Conservation (phyloP, 2,329 filamentous ascomycete species). For the Nemania sp. region DNA sequence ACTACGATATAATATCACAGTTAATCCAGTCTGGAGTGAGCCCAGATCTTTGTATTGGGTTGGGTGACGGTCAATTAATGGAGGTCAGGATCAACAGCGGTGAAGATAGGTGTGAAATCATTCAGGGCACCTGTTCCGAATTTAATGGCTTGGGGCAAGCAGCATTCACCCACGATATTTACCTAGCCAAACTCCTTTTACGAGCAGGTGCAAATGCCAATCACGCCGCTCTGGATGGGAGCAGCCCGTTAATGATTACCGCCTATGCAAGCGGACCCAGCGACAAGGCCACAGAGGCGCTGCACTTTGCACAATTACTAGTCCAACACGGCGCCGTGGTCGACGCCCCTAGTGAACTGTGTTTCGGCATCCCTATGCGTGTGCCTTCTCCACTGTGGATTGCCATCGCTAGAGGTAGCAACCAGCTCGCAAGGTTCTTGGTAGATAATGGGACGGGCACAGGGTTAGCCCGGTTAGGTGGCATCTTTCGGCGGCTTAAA, state of each 20-base stretch:
- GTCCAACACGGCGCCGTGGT: neutral
- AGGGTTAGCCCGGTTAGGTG: neutral
- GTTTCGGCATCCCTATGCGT: neutral
- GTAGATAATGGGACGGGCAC: slow-evolving; percentile 1
- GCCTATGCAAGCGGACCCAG: neutral
- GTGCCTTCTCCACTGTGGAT: neutral
- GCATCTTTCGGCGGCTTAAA: too few relatives aligned
- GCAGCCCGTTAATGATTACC: neutral
- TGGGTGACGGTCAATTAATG: neutral
- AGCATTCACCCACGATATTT: neutral
- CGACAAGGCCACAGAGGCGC: neutral
- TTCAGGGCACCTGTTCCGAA: neutral
- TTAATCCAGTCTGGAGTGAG: neutral
- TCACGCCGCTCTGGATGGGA: too few relatives aligned
- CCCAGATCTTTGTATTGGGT: neutral
- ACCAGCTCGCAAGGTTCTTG: neutral
- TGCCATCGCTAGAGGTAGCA: neutral
- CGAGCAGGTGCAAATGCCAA: neutral
- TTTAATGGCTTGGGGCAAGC: neutral
- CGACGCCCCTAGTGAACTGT: neutral
- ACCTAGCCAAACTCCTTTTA: neutral
- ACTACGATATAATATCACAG: neutral
- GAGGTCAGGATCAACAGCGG: neutral
- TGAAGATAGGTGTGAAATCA: neutral
- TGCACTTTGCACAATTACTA: neutral